Evolutionary conservation across 1,284 basidiomycete genomes (phyloP), one percentile per base, ranked within the genome.

Genomic region (Puccinia horiana): DNA sequence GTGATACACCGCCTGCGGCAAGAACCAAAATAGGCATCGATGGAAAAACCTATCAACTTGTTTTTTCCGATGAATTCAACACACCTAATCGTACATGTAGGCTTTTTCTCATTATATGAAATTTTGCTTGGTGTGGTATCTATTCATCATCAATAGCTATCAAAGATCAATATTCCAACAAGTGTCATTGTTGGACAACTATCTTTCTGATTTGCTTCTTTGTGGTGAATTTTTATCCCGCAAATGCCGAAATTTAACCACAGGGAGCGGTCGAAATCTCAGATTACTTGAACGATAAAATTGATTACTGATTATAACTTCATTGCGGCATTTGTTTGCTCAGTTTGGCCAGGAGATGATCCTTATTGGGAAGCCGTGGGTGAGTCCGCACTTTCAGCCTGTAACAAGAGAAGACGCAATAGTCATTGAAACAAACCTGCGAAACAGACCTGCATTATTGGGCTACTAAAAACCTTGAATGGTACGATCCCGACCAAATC

Each of bases 51-150:
- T 85, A 85, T 76, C 84, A 84, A 77, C 89, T 96, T 11, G 91
- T 95, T 2, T 96, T 86, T 86, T 93, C 92, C 73, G 95, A 96
- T 87, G 95, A 96, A 88, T 97, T 97, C 87, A 91, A 96, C 81
- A 88, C 88, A 26, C 92, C 93, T 18, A 93, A 91, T 2, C 90
- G 95, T 49, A 90, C 92, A 0, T 96, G 80, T 82, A 56, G 69
- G 80, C 32, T 76, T 1, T 49, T 56, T 56, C 56, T 16, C 44
- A 26, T 65, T 47, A 16, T 26, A n/a, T 3, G 16, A 63, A 63
- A 26, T 14, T 37, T 32, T 63, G 1, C 5, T 63, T 32, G 2
- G 29, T 37, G 14, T n/a, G n/a, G n/a, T n/a, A 52, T 20, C 18
- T 52, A 4, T 23, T 23, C 9, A 14, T 18, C 49, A 52, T 52